Evolutionary conservation across 352 stramenopile genomes (phyloP).

Genomic region (Phytopythium aichiense): DNA sequence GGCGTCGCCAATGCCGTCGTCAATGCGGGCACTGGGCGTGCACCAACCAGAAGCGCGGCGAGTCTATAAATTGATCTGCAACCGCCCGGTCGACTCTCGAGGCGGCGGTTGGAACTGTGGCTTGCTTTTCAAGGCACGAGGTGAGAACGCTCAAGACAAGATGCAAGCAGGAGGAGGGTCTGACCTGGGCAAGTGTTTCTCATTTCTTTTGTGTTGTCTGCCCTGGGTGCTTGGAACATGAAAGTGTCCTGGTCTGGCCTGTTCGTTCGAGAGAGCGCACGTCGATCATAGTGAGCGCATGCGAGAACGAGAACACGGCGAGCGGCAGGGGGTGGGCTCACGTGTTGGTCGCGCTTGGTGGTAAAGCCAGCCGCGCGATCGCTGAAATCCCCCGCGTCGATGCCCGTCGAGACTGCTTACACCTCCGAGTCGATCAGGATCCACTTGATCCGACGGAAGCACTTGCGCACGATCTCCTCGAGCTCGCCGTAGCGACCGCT

Average conservation of each 20-base stretch:
- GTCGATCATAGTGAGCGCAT: background rate
- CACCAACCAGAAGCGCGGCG: background rate
- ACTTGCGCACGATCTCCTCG: slow-evolving; percentile 89
- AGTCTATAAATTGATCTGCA: background rate
- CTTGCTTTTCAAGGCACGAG: background rate
- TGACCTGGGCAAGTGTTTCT: slow-evolving; percentile 2
- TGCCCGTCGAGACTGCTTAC: slow-evolving; percentile 26
- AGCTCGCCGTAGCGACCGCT: slow-evolving; percentile 77
- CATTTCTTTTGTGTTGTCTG: slow-evolving; percentile 1
- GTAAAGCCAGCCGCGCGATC: background rate
- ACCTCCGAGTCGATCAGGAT: slow-evolving; percentile 90
- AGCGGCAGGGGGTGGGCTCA: background rate
- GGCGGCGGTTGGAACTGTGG: background rate
- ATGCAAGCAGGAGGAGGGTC: background rate
- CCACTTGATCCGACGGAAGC: slow-evolving; percentile 90
- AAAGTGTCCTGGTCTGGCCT: background rate
- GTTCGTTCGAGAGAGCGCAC: background rate
- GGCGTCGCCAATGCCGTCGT: background rate
- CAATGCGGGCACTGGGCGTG: background rate
- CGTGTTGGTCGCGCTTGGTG: background rate
- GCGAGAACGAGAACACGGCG: background rate
- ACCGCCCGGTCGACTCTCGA: background rate
- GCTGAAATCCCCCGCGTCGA: background rate
- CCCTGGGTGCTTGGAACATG: slow-evolving; percentile 1
- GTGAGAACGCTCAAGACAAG: background rate